phyloP scores from a whole-genome alignment of 225 moss, liverwort and hornwort species.

The Antitrichia curtipendula region DNA sequence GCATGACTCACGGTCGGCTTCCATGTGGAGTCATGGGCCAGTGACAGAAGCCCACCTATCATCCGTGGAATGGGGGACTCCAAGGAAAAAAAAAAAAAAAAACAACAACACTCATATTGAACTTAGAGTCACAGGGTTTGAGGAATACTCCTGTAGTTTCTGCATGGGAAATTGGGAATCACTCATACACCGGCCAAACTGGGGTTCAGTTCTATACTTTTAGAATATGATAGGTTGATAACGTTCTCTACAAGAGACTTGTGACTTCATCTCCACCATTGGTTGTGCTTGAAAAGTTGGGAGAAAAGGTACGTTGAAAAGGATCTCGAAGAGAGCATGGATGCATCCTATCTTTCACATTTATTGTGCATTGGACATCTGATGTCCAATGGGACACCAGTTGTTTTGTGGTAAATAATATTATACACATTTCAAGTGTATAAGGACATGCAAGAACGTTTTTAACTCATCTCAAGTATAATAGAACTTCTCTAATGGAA shows the following conservation, averaged over 20 bases:
- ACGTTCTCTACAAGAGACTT: background rate
- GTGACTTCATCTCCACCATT: background rate
- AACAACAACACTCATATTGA: too few relatives aligned
- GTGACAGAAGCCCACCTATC: background rate
- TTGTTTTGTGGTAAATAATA: background rate
- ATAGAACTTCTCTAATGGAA: too few relatives aligned
- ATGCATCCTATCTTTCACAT: too few relatives aligned
- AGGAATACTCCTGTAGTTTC: too few relatives aligned
- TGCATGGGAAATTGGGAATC: too few relatives aligned
- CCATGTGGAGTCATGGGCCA: accelerated
- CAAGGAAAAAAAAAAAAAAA: too few relatives aligned
- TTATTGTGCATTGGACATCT: background rate
- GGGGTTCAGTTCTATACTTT: background rate
- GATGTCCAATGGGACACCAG: background rate
- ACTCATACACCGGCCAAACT: too few relatives aligned
- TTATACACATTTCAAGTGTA: background rate
- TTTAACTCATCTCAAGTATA: too few relatives aligned
- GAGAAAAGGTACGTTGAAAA: background rate
- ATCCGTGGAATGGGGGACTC: too few relatives aligned
- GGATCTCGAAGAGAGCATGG: background rate
- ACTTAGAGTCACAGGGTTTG: too few relatives aligned
- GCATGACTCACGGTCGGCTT: background rate
- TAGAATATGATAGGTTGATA: too few relatives aligned
- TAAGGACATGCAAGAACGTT: too few relatives aligned
- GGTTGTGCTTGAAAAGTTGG: background rate